phyloP scores from a whole-genome alignment of 2,329 filamentous ascomycete genomes.

The Albifimbria verrucaria region DNA sequence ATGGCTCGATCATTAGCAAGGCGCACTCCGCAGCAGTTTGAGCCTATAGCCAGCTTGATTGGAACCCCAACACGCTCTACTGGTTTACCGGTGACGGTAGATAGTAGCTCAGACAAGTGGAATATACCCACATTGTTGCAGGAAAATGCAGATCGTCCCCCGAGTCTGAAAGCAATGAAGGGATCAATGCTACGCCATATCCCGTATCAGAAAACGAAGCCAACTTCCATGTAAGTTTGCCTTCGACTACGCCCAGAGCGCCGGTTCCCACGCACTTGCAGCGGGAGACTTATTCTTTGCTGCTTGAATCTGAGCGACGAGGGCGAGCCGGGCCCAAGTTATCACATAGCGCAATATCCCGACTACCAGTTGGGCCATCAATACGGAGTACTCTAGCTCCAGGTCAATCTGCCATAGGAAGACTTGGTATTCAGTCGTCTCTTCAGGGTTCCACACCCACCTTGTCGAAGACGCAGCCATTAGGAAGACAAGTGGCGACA shows the following conservation, averaged over 20 bases:
- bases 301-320: slow-evolving; percentile 5
- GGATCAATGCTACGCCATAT: slow-evolving; percentile 6
- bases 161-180: neutral
- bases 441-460: neutral
- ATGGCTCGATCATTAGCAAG: slow-evolving; percentile 16
- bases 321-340: neutral
- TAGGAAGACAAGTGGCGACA: neutral
- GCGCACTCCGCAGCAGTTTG: slow-evolving; percentile 16
- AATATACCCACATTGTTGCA: slow-evolving; percentile 28
- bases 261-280: slow-evolving; percentile 42
- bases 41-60: slow-evolving; percentile 18
- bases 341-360: slow-evolving; percentile 4
- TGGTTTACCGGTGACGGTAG: slow-evolving; percentile 34
- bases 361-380: slow-evolving; percentile 5
- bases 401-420: neutral
- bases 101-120: slow-evolving; percentile 22
- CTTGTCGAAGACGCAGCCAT: neutral
- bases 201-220: neutral
- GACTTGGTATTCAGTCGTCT: neutral
- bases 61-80: slow-evolving; percentile 47
- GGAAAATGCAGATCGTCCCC: slow-evolving; percentile 19
- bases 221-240: slow-evolving; percentile 18
- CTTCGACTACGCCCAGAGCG: slow-evolving; percentile 40
- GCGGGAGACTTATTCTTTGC: slow-evolving; percentile 24
- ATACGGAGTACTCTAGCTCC: neutral